These are phyloP conservation scores for Conticribra guillardii DNA, from an alignment of 108 stramenopile genomes.

Conservation along the genomic window DNA sequence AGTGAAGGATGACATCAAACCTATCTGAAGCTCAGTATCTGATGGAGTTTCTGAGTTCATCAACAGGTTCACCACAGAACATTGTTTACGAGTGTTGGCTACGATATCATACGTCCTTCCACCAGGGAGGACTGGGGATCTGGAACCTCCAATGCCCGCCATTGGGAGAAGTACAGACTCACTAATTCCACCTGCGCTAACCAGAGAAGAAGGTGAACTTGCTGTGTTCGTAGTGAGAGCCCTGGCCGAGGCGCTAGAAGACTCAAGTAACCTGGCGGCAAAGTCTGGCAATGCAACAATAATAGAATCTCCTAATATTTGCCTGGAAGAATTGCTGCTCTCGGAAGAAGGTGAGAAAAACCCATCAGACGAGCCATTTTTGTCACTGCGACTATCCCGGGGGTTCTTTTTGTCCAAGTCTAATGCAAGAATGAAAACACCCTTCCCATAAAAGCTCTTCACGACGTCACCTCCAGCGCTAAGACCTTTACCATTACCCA, in stretches of 20 bases:
- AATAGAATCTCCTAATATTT: constrained; percentile 55
- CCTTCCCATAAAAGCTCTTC: constrained; percentile 60
- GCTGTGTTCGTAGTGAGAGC: constrained; percentile 12
- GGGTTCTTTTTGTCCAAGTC: constrained; percentile 37
- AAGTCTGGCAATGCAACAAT: constrained; percentile 66
- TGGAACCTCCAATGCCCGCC: constrained; percentile 32
- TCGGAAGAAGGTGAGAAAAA: constrained; percentile 20
- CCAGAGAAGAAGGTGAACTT: constrained; percentile 5
- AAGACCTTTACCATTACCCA: not conserved
- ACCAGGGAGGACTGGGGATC: constrained; percentile 63
- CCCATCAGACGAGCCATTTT: constrained; percentile 11
- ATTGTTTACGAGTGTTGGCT: constrained; percentile 21
- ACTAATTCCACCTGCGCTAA: constrained; percentile 69
- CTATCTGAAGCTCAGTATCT: constrained; percentile 68
- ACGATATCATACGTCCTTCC: constrained; percentile 78
- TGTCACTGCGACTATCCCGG: not conserved
- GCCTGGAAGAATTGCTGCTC: constrained; percentile 5
- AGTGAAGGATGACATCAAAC: constrained; percentile 63
- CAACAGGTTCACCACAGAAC: constrained; percentile 55
- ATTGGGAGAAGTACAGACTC: constrained; percentile 77
- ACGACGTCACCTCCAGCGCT: constrained; percentile 37
- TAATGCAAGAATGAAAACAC: constrained; percentile 70
- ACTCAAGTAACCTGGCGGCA: constrained; percentile 34
- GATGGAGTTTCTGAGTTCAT: constrained; percentile 80
- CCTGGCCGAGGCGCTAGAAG: not conserved